Conservation (phyloP, 2,329 filamentous ascomycete genomes). For the Arthrobotrys entomopaga region DNA sequence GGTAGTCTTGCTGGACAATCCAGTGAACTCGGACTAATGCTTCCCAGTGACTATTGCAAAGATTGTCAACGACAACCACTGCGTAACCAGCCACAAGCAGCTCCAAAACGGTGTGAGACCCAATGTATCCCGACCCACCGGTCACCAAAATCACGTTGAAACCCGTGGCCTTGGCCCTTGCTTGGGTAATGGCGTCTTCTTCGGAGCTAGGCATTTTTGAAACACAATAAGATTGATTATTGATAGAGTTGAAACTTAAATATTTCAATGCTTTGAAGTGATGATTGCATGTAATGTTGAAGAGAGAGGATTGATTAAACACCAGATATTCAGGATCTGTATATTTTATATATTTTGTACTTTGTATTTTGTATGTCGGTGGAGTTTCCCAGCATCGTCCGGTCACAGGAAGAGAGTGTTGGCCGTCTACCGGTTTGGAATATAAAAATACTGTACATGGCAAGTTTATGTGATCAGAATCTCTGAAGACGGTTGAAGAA, state of each 20-base stretch:
- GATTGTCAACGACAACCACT: slow-evolving; percentile 66
- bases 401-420: slow-evolving; percentile 16
- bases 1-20: slow-evolving; percentile 56
- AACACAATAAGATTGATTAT: background rate
- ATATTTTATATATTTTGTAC: background rate
- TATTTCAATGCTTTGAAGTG: background rate
- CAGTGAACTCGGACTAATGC: slow-evolving; percentile 56
- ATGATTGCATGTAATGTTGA: slow-evolving; percentile 6
- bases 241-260: background rate
- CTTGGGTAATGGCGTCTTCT: slow-evolving; percentile 36
- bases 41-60: slow-evolving; percentile 63
- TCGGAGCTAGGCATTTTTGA: slow-evolving; percentile 48
- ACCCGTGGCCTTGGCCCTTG: slow-evolving; percentile 29
- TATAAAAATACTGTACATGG: slow-evolving; percentile 4
- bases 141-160: slow-evolving; percentile 65
- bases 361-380: too few species aligned
- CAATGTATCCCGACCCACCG: slow-evolving; percentile 69
- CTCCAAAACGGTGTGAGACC: slow-evolving; percentile 68
- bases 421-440: slow-evolving; percentile 25
- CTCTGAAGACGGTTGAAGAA: background rate
- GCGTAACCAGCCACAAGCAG: slow-evolving; percentile 68
- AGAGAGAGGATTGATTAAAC: background rate
- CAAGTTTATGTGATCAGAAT: slow-evolving; percentile 29
- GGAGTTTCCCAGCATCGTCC: too few species aligned
- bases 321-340: background rate